Base-by-base conservation (phyloP, 2,329 filamentous ascomycete species). In the Escovopsis sp. region DNA sequence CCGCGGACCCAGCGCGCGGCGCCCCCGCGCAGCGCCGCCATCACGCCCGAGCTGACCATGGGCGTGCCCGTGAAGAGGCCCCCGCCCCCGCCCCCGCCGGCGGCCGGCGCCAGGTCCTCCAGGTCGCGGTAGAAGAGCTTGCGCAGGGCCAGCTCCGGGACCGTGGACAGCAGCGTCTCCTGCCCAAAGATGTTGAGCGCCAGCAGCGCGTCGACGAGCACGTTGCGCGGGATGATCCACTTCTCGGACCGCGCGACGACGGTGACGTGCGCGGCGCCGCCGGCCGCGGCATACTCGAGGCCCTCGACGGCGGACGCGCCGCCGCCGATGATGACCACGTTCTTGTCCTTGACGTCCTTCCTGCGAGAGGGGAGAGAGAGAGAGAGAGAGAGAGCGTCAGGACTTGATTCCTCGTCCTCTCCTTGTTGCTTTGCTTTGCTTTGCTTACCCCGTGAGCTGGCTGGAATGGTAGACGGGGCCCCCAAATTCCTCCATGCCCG, bases 121-220 rank as follows among this genome's bases (percentile, higher is more conserved):
- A 93, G 70, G 51, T 91, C 85, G 12, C 85, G 75, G 57, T 93
- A 93, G 66, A 93, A 93, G 64, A 89, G 73, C 48, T 80, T 75
- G 47, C 77, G 77, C 0, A 93, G 72, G 1, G 93, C 63, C 37
- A 68, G 68, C 58, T 93, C 85, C 0, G 86, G 85, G 34, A 94
- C 80, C 68, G 78, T 85, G 1, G 81, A 85, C 15, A 91, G 61
- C 0, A 73, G 57, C 0, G 82, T 91, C 59, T 91, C 82, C 37
- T 81, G 76, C 1, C 85, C 85, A 46, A 88, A 79, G 41, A 91
- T 72, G 58, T 93, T 93, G 52, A 86, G 64, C 3, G 82, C 74
- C 1, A 94, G 71, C 1, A 93, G 66, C 2, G 74, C 67, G 55
- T 93, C 80, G 40, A 91, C 69, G 36, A 91, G 39, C 0, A 83